These are phyloP conservation scores for Danielia reshetovae DNA, from an alignment of 805 yeast species.

Conservation along the genomic window DNA sequence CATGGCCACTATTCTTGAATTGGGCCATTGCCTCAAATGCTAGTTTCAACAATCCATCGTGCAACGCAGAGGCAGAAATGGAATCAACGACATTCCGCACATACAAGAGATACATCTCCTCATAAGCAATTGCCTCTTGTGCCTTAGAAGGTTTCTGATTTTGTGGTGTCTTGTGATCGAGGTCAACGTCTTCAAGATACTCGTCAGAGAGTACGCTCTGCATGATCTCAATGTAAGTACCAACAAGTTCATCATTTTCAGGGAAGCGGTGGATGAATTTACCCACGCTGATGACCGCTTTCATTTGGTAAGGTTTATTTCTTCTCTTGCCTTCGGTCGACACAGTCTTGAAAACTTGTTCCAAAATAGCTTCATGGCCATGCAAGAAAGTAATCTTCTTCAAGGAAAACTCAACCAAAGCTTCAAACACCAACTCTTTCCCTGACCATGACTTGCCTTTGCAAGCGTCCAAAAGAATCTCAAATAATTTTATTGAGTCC, in stretches of 20 bases:
- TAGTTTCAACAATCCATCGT: conserved; percentile 23
- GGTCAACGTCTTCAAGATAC: conserved; percentile 29
- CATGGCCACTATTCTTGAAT: conserved; percentile 22
- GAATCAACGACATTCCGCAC: conserved; percentile 22
- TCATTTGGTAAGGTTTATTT: conserved; percentile 59
- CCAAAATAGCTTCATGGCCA: conserved; percentile 22
- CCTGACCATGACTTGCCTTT: conserved; percentile 87
- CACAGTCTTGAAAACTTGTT: conserved; percentile 42
- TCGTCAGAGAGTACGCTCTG: conserved; percentile 34
- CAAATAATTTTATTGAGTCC: conserved; percentile 38
- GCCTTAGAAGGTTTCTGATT: conserved; percentile 26
- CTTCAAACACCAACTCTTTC: conserved; percentile 70
- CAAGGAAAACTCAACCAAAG: conserved; percentile 56
- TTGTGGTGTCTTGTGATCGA: conserved; percentile 30
- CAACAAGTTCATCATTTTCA: conserved; percentile 31
- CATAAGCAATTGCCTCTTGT: conserved; percentile 24
- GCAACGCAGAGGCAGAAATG: conserved; percentile 5
- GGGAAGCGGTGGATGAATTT: conserved; percentile 40
- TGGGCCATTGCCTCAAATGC: conserved; percentile 21
- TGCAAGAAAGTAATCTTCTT: conserved; percentile 39
- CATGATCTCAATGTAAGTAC: conserved; percentile 35
- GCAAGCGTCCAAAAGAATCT: conserved; percentile 54
- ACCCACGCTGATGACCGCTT: conserved; percentile 52
- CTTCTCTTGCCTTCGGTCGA: conserved; percentile 61
- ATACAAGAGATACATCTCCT: conserved; percentile 46